phyloP scores from a whole-genome alignment of 2,329 filamentous ascomycete genomes.

The Teratosphaeria nubilosa region DNA sequence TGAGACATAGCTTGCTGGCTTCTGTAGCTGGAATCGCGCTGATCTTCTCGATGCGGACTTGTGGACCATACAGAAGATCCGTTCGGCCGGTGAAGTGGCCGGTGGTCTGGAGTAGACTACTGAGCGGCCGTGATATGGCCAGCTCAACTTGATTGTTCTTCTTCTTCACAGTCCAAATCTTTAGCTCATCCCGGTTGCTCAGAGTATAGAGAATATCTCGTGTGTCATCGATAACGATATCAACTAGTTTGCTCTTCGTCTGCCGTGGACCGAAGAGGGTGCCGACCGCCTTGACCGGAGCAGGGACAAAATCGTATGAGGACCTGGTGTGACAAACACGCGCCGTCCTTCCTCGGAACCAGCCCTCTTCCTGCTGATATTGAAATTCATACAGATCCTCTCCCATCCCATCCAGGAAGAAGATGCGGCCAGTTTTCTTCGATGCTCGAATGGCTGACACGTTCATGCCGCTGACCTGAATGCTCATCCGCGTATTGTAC shows the following conservation, averaged over 20 bases:
- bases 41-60: slow-evolving; percentile 69
- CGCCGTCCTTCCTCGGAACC: slow-evolving; percentile 89
- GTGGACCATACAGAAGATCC: slow-evolving; percentile 56
- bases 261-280: slow-evolving; percentile 24
- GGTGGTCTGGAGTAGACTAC: slow-evolving; percentile 56
- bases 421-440: slow-evolving; percentile 71
- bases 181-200: slow-evolving; percentile 77
- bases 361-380: slow-evolving; percentile 94
- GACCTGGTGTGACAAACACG: slow-evolving; percentile 47
- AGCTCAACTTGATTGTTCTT: slow-evolving; percentile 34
- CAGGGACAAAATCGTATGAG: slow-evolving; percentile 30
- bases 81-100: slow-evolving; percentile 70
- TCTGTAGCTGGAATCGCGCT: slow-evolving; percentile 72
- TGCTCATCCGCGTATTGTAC: slow-evolving; percentile 80
- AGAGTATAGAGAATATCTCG: slow-evolving; percentile 84
- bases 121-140: slow-evolving; percentile 46
- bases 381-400: slow-evolving; percentile 89
- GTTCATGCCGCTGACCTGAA: slow-evolving; percentile 59
- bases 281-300: slow-evolving; percentile 26
- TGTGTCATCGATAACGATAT: slow-evolving; percentile 82
- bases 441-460: slow-evolving; percentile 73
- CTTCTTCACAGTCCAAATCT: slow-evolving; percentile 75
- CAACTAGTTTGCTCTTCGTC: slow-evolving; percentile 52
- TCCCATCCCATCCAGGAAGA: slow-evolving; percentile 72
- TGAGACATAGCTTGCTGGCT: slow-evolving; percentile 73